Base-by-base conservation (phyloP, 225 moss, liverwort and hornwort genomes). In the Marchantia paleacea region DNA sequence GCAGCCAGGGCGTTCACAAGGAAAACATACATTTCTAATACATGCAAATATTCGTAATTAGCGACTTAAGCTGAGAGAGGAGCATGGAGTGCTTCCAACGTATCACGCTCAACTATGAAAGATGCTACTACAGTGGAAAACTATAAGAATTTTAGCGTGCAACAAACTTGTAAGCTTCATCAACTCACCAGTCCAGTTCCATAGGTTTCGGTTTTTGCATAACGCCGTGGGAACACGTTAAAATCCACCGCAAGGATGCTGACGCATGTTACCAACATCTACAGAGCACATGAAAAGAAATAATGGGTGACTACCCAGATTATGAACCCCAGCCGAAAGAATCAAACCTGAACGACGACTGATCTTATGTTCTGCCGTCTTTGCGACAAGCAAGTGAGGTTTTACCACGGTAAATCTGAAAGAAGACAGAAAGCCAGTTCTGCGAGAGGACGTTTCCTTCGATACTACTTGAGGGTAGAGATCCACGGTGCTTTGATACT, bases 181-280 rank as follows among this genome's bases (percentile, higher is more conserved):
- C 22, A 19, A 76, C 75, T 76, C 83, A 96, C 93, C 92, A 97
- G 88, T 82, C 95, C 93, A 52, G 94, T 92, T 29, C 97, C 97
- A 78, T 97, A 95, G 6, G 88, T 93, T 82, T 97, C 95, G 66
- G 97, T 97, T 85, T 97, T 97, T 7, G 92, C 95, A 81, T 89
- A 93, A 85, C 97, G 91, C 80, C 97, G 91, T 50, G 95, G 97
- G 70, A 94, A 97, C 54, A 93, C 85, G 22, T 92, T 86, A 81
- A 97, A 97, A 79, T 97, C 92, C 78, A 97, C 93, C 69, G 94
- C 91, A 75, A 97, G 85, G 80, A 97, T 97, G 65, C 87, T 93
- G 72, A 97, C 80, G 81, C 91, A 95, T 12, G 97, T 95, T 70
- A 95, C 93, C 87, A 97, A 81, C 97, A 95, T 97, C 94, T 93